Conservation (phyloP, 2,329 filamentous ascomycete genomes). For the Fusarium heterosporum region DNA sequence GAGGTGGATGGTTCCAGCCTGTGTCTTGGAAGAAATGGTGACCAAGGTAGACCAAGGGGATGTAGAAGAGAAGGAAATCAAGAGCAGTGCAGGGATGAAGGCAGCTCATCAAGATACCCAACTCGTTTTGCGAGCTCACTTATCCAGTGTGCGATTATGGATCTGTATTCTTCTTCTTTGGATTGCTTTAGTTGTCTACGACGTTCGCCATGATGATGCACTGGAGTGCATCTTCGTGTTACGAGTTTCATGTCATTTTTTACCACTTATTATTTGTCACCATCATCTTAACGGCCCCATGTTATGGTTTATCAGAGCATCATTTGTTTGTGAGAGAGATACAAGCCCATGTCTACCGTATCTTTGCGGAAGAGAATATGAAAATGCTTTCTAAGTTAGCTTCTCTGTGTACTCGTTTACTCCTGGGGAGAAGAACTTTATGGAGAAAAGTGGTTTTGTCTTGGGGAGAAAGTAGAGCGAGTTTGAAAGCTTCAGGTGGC, state of each 20-base stretch:
- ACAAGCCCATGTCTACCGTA: slow-evolving; percentile 1
- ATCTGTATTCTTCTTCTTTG: slow-evolving; percentile 44
- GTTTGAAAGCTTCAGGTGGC: slow-evolving; percentile 20
- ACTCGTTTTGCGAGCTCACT: slow-evolving; percentile 54
- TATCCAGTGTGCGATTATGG: slow-evolving; percentile 50
- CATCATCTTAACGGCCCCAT: slow-evolving; percentile 15
- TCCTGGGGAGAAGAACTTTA: slow-evolving; percentile 17
- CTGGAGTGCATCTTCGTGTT: slow-evolving; percentile 30
- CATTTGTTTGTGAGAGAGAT: slow-evolving; percentile 22
- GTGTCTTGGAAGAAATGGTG: slow-evolving; percentile 25
- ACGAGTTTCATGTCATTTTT: slow-evolving; percentile 32
- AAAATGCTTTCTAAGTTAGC: slow-evolving; percentile 1
- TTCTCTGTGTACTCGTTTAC: slow-evolving; percentile 21
- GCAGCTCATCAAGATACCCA: slow-evolving; percentile 56
- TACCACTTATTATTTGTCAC: slow-evolving; percentile 29
- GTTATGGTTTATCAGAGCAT: not conserved
- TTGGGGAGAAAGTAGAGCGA: slow-evolving; percentile 14
- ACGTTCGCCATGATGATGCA: slow-evolving; percentile 27
- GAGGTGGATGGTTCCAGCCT: slow-evolving; percentile 28
- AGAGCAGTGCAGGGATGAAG: slow-evolving; percentile 43
- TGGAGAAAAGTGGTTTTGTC: slow-evolving; percentile 13
- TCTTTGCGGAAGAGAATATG: not conserved
- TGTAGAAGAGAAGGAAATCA: slow-evolving; percentile 38
- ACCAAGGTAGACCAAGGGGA: slow-evolving; percentile 18
- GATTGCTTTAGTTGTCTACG: slow-evolving; percentile 35